Conservation (phyloP, 352 stramenopile species). For the Elongisporangium undulatum region DNA sequence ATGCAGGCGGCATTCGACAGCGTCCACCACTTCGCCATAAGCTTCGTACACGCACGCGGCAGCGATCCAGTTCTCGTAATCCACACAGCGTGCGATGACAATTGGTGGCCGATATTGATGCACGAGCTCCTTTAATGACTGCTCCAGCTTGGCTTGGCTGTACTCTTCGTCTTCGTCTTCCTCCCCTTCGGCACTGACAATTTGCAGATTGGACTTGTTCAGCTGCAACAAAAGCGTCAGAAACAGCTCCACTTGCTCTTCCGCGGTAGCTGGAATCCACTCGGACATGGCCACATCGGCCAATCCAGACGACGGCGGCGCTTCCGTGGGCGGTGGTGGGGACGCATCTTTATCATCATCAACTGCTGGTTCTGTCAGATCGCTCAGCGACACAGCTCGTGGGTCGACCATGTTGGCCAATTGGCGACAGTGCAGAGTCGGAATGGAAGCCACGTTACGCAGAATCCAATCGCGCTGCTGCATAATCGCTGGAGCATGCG, state of each 20-base stretch:
- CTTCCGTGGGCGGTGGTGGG: background rate
- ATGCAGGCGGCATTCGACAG: constrained; percentile 78
- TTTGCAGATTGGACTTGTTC: constrained; percentile 19
- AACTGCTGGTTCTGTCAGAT: constrained; percentile 1
- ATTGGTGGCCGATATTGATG: constrained; percentile 68
- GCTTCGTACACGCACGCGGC: constrained; percentile 76
- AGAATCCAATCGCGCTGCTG: constrained; percentile 72
- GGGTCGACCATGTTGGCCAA: constrained; percentile 51
- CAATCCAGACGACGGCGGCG: background rate
- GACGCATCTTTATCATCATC: background rate
- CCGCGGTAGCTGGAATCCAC: constrained; percentile 21
- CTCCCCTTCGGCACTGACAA: constrained; percentile 2
- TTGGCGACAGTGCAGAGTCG: constrained; percentile 22
- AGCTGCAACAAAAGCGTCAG: constrained; percentile 62
- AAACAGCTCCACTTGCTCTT: constrained; percentile 76
- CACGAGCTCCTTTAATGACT: constrained; percentile 47
- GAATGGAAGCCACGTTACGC: constrained; percentile 40
- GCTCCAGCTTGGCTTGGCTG: constrained; percentile 51
- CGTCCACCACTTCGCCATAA: constrained; percentile 75
- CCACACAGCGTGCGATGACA: constrained; percentile 71
- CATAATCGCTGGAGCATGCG: constrained; percentile 36
- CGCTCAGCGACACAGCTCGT: background rate
- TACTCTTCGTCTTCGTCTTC: constrained; percentile 15
- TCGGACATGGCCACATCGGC: constrained; percentile 45
- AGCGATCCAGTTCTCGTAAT: constrained; percentile 80